Evolutionary conservation across 2,329 filamentous ascomycete genomes (phyloP), one percentile per base, ranked within the genome.

Genomic region (Fusarium marasasianum): DNA sequence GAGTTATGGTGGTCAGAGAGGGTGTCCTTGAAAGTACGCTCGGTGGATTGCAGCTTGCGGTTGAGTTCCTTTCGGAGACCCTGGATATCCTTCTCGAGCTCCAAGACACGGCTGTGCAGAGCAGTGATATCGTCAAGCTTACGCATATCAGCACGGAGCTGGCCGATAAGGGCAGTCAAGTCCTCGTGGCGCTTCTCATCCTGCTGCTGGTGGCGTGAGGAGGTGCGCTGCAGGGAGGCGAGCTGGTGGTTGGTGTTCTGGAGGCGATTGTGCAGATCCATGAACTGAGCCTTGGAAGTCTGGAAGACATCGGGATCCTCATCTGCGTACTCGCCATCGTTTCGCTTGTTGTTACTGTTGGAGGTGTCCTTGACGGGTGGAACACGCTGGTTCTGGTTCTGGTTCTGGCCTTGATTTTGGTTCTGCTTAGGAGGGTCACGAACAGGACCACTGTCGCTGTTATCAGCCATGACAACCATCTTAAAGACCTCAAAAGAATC

Each of bases 401-500:
- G 66, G 17, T 53, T 55, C 20, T 67, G 61, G 8, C 48, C 43
- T 3, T 67, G 64, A 5, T 60, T 67, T 13, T 64, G 65, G n/a
- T 66, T 59, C 54, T 82, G 78, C 56, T 69, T 73, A 61, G 41
- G 70, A 74, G 62, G 79, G 77, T 69, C 81, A 78, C 57, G 73
- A 65, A 71, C 66, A 76, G 79, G 48, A 63, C 79, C 65, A n/a
- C 59, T 60, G 18, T 76, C 74, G 40, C 71, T 79, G 66, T 77
- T 84, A 78, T 90, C 88, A 17, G 89, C 91, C 79, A 91, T 90
- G 58, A 96, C 90, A 41, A 93, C 88, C 80, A 98, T 89, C 81
- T 96, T 97, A 87, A 95, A 96, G 75, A 98, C 83, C 83, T 99
- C 96, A 79, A 98, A 97, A 10, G 94, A 97, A 84, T 99, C 96